Base-by-base conservation (phyloP, 164 flowering plant genomes). In the Cinnamomum micranthum region DNA sequence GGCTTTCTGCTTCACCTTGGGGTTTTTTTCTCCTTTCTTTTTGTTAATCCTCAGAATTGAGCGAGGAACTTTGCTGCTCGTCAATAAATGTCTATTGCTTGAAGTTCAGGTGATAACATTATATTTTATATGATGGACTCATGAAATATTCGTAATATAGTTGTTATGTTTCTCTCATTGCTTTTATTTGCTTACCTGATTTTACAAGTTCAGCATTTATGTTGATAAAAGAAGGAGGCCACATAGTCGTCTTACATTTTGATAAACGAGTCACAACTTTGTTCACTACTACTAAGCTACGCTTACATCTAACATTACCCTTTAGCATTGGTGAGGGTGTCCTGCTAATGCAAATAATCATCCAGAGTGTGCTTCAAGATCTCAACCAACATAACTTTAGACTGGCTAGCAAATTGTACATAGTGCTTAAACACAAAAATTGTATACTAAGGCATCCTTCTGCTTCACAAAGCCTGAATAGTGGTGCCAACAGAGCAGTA, bases 21-120 rank as follows among this genome's bases (percentile, higher is more conserved):
- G 47, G 47, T 9, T 9, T 41, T 55, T 68, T 24, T 41, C 27
- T 64, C 63, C 58, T 28, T 7, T 23, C 6, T 13, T 60, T 73
- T 10, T 67, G 51, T 22, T 50, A 20, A 22, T 2, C 55, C 51
- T 41, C 85, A 94, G 98, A 76, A 87, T 92, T 81, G 77, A 50
- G 41, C 58, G 87, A 35, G 97, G 95, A 68, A 74, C 79, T 60
- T 52, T 87, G 65, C 83, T 94, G 80, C 85, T 94, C 65, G 69
- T 91, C 82, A 92, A 94, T 83, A 89, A 87, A 77, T 82, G 89
- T 77, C 19, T 92, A 77, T 71, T 87, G 65, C 84, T 89, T 75
- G 82, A 87, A 80, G 96, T 92, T 75, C 86, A 88, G 94, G 98
- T 94, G 80, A 73, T 14, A 33, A 50, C 68, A 41, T 7, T 41